phyloP scores from a whole-genome alignment of 345 rosid species.

The Viola odorata region DNA sequence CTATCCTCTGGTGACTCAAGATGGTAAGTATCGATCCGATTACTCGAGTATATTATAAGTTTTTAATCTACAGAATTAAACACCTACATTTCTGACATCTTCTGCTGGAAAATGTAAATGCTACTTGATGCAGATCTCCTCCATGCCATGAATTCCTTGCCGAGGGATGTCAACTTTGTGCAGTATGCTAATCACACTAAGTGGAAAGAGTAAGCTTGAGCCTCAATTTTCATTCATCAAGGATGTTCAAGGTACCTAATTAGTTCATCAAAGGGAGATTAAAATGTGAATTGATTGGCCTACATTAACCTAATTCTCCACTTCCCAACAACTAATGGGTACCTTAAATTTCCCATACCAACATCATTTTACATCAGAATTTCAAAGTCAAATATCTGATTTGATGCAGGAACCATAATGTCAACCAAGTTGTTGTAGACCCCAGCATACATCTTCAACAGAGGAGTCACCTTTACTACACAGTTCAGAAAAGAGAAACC shows the following conservation, averaged over 20 bases:
- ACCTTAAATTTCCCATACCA: not conserved
- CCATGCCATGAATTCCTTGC: conserved; percentile 33
- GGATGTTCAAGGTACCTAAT: not conserved
- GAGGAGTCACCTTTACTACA: conserved; percentile 27
- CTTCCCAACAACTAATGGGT: not conserved
- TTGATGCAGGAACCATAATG: conserved; percentile 17
- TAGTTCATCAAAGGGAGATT: not conserved
- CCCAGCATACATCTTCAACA: conserved; percentile 27
- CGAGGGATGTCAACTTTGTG: conserved; percentile 34
- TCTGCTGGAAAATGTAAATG: not conserved
- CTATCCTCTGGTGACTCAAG: conserved; percentile 35
- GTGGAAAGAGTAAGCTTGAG: conserved; percentile 25
- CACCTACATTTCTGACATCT: not conserved
- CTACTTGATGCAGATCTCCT: conserved; percentile 26
- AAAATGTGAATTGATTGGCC: too few species aligned
- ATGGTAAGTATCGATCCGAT: conserved; percentile 10
- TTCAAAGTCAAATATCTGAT: not conserved
- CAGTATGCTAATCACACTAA: conserved; percentile 12
- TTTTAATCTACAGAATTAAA: too few species aligned
- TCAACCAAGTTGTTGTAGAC: conserved; percentile 30
- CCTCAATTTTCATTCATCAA: not conserved
- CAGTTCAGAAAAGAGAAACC: conserved; percentile 26
- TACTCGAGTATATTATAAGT: too few species aligned
- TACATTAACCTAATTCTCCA: too few species aligned
- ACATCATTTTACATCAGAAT: not conserved